phyloP scores from a whole-genome alignment of 2,329 filamentous ascomycete genomes.

The Verticillium dahliae region DNA sequence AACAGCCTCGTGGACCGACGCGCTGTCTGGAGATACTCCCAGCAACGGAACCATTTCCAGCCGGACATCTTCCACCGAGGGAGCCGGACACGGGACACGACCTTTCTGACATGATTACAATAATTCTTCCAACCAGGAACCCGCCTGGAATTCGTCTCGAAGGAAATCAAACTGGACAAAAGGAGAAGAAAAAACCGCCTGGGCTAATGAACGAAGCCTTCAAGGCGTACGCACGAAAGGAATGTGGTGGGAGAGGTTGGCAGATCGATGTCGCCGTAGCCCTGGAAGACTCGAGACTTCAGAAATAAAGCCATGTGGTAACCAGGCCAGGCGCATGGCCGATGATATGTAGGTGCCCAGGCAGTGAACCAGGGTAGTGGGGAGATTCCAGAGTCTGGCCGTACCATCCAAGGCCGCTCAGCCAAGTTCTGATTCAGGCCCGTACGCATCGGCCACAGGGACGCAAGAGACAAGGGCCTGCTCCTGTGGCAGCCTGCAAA shows the following conservation, averaged over 20 bases:
- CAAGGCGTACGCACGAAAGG: background rate
- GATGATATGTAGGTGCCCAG: background rate
- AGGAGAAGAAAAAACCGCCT: background rate
- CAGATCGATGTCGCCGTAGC: background rate
- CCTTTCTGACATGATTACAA: conserved; percentile 19
- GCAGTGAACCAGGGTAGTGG: background rate
- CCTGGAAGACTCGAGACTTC: background rate
- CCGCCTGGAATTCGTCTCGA: background rate
- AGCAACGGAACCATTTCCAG: conserved; percentile 1
- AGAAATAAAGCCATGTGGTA: background rate
- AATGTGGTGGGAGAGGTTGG: background rate
- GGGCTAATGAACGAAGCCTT: conserved; percentile 1
- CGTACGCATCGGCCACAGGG: background rate
- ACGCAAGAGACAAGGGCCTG: background rate
- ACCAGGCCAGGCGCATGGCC: background rate
- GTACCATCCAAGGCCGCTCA: background rate
- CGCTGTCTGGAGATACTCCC: conserved; percentile 7
- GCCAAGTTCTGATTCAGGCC: background rate
- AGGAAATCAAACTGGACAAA: background rate
- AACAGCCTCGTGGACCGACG: conserved; percentile 22
- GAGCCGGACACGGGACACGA: conserved; percentile 26
- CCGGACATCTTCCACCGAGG: conserved; percentile 17
- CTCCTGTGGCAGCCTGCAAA: background rate
- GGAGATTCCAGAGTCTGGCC: background rate
- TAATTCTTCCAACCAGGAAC: background rate